These are phyloP conservation scores for Botrytis porri DNA, from an alignment of 2,329 filamentous ascomycete species.

Conservation along the genomic window DNA sequence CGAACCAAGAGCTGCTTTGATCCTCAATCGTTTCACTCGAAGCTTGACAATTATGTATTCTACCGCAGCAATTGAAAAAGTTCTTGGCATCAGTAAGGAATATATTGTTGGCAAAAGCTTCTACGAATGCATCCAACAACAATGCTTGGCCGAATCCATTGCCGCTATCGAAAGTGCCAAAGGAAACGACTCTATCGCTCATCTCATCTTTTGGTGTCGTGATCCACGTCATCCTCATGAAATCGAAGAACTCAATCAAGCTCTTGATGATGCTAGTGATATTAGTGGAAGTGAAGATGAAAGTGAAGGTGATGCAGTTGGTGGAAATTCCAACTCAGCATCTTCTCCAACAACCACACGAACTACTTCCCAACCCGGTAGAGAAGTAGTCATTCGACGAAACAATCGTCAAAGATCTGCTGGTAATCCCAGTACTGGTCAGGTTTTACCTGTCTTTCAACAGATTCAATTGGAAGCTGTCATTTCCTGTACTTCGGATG, in stretches of 20 bases:
- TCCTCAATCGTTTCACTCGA: slow-evolving; percentile 81
- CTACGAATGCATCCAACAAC: slow-evolving; percentile 80
- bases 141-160: slow-evolving; percentile 72
- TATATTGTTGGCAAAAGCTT: slow-evolving; percentile 75
- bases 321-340: slow-evolving; percentile 38
- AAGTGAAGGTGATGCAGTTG: slow-evolving; percentile 7
- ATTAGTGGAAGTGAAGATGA: slow-evolving; percentile 49
- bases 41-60: slow-evolving; percentile 84
- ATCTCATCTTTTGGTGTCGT: slow-evolving; percentile 80
- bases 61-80: slow-evolving; percentile 70
- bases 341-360: slow-evolving; percentile 40
- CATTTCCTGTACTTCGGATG: slow-evolving; percentile 88
- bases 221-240: slow-evolving; percentile 59
- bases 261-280: slow-evolving; percentile 42
- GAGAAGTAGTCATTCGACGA: slow-evolving; percentile 25
- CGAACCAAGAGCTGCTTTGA: slow-evolving; percentile 79
- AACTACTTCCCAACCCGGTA: slow-evolving; percentile 36
- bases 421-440: slow-evolving; percentile 29
- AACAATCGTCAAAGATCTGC: slow-evolving; percentile 19
- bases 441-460: slow-evolving; percentile 26
- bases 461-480: slow-evolving; percentile 78
- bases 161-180: slow-evolving; percentile 81
- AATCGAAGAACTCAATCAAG: slow-evolving; percentile 47
- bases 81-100: slow-evolving; percentile 69
- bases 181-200: slow-evolving; percentile 86